Evolutionary conservation across 352 stramenopile genomes (phyloP).

Genomic region (Pythium apleroticum): DNA sequence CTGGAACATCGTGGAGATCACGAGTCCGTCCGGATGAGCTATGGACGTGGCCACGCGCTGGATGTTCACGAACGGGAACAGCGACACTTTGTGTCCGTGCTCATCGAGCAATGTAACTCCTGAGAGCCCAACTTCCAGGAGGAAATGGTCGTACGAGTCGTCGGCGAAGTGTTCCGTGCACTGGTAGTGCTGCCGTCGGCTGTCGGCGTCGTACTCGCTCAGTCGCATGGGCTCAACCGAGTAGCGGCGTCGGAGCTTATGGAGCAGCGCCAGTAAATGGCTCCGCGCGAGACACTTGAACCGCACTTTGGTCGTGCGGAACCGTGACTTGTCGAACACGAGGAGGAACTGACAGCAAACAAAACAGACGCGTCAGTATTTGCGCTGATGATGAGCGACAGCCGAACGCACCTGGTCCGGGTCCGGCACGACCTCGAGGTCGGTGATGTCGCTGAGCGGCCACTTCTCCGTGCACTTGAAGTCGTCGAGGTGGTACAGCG

Average conservation of each 20-base stretch:
- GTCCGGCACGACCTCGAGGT: conserved; percentile 40
- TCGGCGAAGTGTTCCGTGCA: conserved; percentile 75
- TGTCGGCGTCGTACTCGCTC: conserved; percentile 17
- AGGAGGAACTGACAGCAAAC: conserved; percentile 43
- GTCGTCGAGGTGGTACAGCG: conserved; percentile 66
- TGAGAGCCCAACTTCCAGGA: conserved; percentile 48
- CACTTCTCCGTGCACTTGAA: conserved; percentile 73
- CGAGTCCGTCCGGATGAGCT: conserved; percentile 52
- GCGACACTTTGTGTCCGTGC: conserved; percentile 37
- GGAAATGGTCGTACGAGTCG: conserved; percentile 48
- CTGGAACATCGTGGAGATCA: conserved; percentile 60
- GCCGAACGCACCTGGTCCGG: conserved; percentile 34
- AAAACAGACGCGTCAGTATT: too few relatives aligned
- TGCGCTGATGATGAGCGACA: background rate
- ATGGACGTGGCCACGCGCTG: conserved; percentile 41
- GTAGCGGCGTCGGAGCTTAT: conserved; percentile 45
- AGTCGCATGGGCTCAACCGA: conserved; percentile 40
- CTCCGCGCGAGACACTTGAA: conserved; percentile 54
- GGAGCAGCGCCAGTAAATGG: conserved; percentile 57
- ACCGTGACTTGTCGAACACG: conserved; percentile 60
- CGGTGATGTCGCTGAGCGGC: conserved; percentile 60
- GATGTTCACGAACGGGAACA: conserved; percentile 59
- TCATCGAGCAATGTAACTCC: conserved; percentile 62
- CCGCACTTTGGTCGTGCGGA: conserved; percentile 51
- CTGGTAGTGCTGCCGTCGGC: conserved; percentile 38